Evolutionary conservation across 345 rosid species (phyloP), one percentile per base, ranked within the genome.

Genomic region (Eutrema yunnanense): DNA sequence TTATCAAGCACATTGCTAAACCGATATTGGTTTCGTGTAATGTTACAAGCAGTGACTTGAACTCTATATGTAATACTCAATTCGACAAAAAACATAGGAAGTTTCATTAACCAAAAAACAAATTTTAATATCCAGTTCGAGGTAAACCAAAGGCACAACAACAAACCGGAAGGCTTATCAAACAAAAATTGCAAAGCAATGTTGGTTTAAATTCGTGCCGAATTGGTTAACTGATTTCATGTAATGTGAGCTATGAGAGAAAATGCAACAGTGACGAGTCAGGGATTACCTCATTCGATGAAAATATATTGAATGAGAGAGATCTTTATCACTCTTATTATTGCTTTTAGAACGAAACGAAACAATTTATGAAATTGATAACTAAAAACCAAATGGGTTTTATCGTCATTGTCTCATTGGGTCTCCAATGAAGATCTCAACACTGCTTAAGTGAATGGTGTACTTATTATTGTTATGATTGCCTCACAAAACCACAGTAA

Each of bases 401-500:
- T 73, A 37, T 54, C 74, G 62, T 58, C 62, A 58, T 37, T 37
- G 62, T 37, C 34, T 75, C 79, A 69, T 26, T 51, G 78, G 33
- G 10, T 65, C 75, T 38, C 67, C 69, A 66, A 66, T 74, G 68
- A 62, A 36, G 62, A 64, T 58, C 73, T 67, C 58, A 77, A 60
- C 72, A 77, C 48, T 42, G 69, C 43, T 65, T 3, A 50, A 66
- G 72, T 57, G 36, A 65, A 73, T 65, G 52, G 73, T 60, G 78
- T 61, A 27, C 63, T 78, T 72, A 66, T 78, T 78, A 58, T 75
- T 67, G 75, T 69, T 44, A 76, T 62, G 37, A 69, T 47, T 16
- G 65, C 48, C 65, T 65, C 72, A 62, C 75, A 76, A 55, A 69
- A 76, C 55, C 79, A 76, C 75, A 76, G 65, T 64, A 47, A 63